Evolutionary conservation across 768 basidiomycete species (phyloP), one percentile per base, ranked within the genome.

Genomic region (Peribolospora baueri): DNA sequence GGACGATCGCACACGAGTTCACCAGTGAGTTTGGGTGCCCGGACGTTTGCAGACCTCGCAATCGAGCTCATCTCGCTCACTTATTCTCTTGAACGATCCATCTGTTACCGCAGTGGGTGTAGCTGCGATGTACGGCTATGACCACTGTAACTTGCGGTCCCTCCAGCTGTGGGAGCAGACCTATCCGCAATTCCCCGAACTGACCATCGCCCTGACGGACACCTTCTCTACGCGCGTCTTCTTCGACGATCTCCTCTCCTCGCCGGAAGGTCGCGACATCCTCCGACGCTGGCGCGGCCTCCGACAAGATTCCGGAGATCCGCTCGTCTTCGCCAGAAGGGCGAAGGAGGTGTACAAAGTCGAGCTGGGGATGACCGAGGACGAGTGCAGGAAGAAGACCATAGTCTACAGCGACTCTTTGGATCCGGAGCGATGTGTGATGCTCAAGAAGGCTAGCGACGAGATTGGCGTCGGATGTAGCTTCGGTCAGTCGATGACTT

Each of bases 281-380:
- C 8, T n/a, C 4, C 47, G 68, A 7, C 74, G 75, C 46, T 97
- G 91, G 91, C 69, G 72, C 5, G 81, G 81, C 0, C 70, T 98
- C 9, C 76, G 91, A 14, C 93, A 98, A 64, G 93, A 98, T 66
- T 88, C 84, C 1, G 93, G 93, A 3, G 80, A 91, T 62, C 87
- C 91, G 0, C 74, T 82, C 56, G 67, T 65, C n/a, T 97, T 85
- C 63, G 85, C 79, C 4, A 75, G 76, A 7, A 72, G 74, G 14
- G 86, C 79, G 7, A 82, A 79, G 63, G 71, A 74, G 58, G 72
- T 80, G 55, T 97, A 85, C 66, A 68, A 76, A 54, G 69, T 86
- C 46, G 77, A 84, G 54, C 68, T 73, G 46, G 68, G 68, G 46
- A 70, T 72, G 48, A 90, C 61, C 62, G 45, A 36, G 61, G 45